A percentile compares a stretch with the other conserved stretches of the same genome.
Conservation (phyloP, 306 rosid species). For the Potentilla sterilis region DNA sequence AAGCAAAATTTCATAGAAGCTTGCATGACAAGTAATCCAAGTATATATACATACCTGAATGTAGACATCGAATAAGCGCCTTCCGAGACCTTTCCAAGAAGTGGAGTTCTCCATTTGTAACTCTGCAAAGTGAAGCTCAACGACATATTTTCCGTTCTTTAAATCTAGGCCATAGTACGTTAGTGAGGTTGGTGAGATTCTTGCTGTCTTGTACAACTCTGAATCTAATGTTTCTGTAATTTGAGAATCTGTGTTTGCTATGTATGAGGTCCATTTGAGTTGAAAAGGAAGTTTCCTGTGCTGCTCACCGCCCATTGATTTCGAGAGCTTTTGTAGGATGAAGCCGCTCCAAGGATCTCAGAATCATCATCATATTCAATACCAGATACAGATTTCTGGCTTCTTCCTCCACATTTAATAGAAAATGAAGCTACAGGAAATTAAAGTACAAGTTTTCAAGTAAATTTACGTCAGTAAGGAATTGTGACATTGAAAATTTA, state of each 20-base stretch:
- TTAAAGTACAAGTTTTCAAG: background rate
- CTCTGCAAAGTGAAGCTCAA: constrained; percentile 44
- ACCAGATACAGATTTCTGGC: constrained; percentile 25
- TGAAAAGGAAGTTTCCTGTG: constrained; percentile 30
- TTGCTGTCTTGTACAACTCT: constrained; percentile 35
- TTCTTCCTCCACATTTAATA: constrained; percentile 35
- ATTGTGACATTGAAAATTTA: background rate
- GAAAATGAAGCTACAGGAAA: constrained; percentile 35
- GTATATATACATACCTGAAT: constrained; percentile 29
- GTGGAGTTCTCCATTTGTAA: constrained; percentile 31
- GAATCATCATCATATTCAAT: constrained; percentile 28
- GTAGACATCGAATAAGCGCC: constrained; percentile 40
- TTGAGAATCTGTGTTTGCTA: constrained; percentile 28
- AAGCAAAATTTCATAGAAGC: background rate
- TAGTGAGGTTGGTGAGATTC: constrained; percentile 38
- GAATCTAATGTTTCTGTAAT: constrained; percentile 30
- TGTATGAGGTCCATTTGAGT: constrained; percentile 32
- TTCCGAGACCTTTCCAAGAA: constrained; percentile 42
- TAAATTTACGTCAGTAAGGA: background rate
- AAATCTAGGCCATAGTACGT: constrained; percentile 37
- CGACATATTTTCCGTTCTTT: constrained; percentile 26
- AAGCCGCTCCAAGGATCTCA: constrained; percentile 34
- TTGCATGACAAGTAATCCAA: background rate
- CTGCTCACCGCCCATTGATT: constrained; percentile 34
- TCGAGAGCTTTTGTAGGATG: constrained; percentile 18